Conservation (phyloP, 1,284 basidiomycete genomes). For the Pseudozyma hubeiensis region DNA sequence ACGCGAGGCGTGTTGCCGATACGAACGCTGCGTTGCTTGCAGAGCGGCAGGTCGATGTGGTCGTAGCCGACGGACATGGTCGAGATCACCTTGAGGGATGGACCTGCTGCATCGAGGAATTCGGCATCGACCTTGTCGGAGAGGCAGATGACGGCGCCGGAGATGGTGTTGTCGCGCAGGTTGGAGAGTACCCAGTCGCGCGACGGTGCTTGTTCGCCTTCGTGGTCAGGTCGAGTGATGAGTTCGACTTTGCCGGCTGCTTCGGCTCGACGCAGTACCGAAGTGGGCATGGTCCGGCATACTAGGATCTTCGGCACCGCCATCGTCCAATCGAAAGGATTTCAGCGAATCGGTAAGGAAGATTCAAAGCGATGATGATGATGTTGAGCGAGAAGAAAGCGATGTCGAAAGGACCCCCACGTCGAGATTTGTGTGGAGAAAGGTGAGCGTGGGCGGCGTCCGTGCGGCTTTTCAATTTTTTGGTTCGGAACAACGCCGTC, state of each 20-base stretch:
- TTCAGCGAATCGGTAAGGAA: no score
- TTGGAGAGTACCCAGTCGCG: constrained; percentile 84
- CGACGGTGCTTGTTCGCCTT: constrained; percentile 29
- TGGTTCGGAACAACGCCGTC: no score
- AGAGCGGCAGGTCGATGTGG: constrained; percentile 78
- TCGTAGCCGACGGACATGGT: constrained; percentile 79
- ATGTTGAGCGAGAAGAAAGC: no score
- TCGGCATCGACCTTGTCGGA: constrained; percentile 78
- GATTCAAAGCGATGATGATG: no score
- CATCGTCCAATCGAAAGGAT: constrained; percentile 9
- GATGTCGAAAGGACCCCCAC: no score
- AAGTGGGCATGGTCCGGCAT: constrained; percentile 35
- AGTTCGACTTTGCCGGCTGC: constrained; percentile 62
- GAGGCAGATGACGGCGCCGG: constrained; percentile 78
- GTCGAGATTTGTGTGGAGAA: no score
- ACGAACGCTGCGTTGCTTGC: constrained; percentile 77
- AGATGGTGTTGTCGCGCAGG: constrained; percentile 73
- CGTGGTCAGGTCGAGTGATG: constrained; percentile 78
- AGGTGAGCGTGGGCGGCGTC: no score
- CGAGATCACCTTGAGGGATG: constrained; percentile 80
- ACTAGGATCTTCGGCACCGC: constrained; percentile 39
- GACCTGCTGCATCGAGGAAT: constrained; percentile 59
- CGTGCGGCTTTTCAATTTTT: no score
- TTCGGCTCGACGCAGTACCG: constrained; percentile 27
- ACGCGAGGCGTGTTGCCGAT: constrained; percentile 93